These are phyloP conservation scores for Smittium mucronatum DNA, from an alignment of 371 early-diverging fungal species.

Conservation along the genomic window DNA sequence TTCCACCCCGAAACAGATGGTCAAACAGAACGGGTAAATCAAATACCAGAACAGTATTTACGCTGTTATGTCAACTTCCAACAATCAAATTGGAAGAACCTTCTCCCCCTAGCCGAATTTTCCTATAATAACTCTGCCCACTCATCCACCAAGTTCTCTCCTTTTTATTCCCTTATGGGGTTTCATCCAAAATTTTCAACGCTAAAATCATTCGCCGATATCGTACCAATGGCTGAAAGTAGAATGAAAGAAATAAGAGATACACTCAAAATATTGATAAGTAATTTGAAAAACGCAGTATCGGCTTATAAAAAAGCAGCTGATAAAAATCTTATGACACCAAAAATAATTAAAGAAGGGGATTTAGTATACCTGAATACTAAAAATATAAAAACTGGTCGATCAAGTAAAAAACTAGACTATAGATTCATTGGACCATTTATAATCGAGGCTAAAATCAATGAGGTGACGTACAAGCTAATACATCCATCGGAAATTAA, in stretches of 20 bases:
- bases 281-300: constrained; percentile 11
- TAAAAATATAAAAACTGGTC: constrained; percentile 7
- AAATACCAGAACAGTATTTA: constrained; percentile 5
- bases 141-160: not conserved
- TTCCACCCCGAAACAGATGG: constrained; percentile 12
- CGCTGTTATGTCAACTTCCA: constrained; percentile 6
- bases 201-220: not conserved
- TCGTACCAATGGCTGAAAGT: not conserved
- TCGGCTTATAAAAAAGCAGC: not conserved
- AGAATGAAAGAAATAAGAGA: not conserved
- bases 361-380: constrained; percentile 7
- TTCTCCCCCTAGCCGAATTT: constrained; percentile 7
- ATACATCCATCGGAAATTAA: not conserved
- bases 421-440: constrained; percentile 9
- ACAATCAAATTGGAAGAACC: constrained; percentile 7
- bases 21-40: constrained; percentile 10
- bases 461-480: constrained; percentile 4
- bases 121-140: constrained; percentile 5
- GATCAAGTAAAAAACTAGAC: constrained; percentile 5
- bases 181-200: constrained; percentile 5
- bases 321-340: not conserved
- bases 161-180: constrained; percentile 3
- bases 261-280: not conserved
- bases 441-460: constrained; percentile 3
- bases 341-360: not conserved